Evolutionary conservation across 306 rosid species (phyloP).

Genomic region (Lathyrus aphaca): DNA sequence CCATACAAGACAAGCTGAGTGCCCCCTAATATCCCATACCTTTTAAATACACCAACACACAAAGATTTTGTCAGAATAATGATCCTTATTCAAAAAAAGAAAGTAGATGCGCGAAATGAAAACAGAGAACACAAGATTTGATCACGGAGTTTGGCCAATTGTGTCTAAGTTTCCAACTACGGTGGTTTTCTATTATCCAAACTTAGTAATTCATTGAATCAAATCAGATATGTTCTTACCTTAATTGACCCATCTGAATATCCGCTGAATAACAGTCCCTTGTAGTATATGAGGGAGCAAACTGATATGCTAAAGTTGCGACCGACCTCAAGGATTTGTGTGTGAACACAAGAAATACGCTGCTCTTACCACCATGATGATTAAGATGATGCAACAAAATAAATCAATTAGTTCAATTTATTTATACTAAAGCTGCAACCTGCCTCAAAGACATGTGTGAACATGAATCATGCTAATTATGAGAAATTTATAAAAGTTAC

Average conservation of each 20-base stretch:
- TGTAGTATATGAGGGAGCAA: conserved; percentile 75
- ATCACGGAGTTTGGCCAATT: not conserved
- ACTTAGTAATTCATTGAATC: not conserved
- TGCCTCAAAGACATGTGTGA: not conserved
- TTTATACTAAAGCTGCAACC: not conserved
- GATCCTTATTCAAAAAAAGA: not conserved
- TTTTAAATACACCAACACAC: conserved; percentile 37
- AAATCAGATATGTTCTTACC: conserved; percentile 43
- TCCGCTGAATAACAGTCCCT: conserved; percentile 76
- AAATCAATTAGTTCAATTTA: conserved; percentile 38
- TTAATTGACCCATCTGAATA: conserved; percentile 79
- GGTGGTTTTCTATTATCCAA: not conserved
- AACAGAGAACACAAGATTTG: not conserved
- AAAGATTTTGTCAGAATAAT: not conserved
- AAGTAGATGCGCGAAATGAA: not conserved
- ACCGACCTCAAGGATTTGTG: conserved; percentile 78
- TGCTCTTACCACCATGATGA: conserved; percentile 57
- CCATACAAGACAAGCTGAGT: conserved; percentile 73
- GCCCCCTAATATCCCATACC: conserved; percentile 83
- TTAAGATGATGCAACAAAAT: conserved; percentile 39
- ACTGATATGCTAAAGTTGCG: conserved; percentile 57
- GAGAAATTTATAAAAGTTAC: not conserved
- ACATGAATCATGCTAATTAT: conserved; percentile 18
- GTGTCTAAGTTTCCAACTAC: not conserved
- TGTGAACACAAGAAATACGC: conserved; percentile 86